phyloP scores from a whole-genome alignment of 2,329 filamentous ascomycete species.

The Diaporthe sp. region DNA sequence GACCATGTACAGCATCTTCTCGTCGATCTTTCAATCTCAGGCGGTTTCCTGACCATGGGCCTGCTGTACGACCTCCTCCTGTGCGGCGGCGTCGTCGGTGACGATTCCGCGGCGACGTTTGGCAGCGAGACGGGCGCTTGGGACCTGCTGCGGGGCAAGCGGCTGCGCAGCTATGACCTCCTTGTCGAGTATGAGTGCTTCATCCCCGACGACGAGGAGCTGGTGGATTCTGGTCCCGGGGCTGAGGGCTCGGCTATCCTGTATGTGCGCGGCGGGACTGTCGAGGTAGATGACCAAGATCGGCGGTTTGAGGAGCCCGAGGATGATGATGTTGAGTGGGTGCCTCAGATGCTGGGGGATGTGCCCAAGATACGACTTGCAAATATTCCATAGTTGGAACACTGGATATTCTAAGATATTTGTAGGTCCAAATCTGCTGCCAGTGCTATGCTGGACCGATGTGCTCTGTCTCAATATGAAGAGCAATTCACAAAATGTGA shows the following conservation, averaged over 20 bases:
- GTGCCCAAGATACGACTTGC: not conserved
- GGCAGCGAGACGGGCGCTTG: constrained; percentile 8
- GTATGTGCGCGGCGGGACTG: constrained; percentile 9
- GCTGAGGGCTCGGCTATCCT: constrained; percentile 22
- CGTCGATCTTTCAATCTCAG: not conserved
- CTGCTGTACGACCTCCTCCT: constrained; percentile 23
- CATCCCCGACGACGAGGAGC: constrained; percentile 10
- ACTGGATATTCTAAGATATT: not conserved
- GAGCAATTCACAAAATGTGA: too few relatives aligned
- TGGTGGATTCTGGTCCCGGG: not conserved
- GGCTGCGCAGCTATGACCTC: constrained; percentile 19
- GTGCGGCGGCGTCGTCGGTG: not conserved
- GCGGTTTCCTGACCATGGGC: constrained; percentile 23
- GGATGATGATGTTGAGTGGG: not conserved
- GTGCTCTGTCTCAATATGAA: not conserved
- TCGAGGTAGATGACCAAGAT: not conserved
- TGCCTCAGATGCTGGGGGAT: constrained; percentile 1
- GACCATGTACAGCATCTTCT: constrained; percentile 2
- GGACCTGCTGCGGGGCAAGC: constrained; percentile 22
- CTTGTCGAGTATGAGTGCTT: constrained; percentile 31
- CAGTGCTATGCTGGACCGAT: not conserved
- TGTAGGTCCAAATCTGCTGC: too few relatives aligned
- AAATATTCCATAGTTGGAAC: not conserved
- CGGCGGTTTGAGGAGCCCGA: not conserved
- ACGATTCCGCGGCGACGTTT: not conserved